Evolutionary conservation across 352 stramenopile species (phyloP).

Genomic region (Globisporangium radiosum): DNA sequence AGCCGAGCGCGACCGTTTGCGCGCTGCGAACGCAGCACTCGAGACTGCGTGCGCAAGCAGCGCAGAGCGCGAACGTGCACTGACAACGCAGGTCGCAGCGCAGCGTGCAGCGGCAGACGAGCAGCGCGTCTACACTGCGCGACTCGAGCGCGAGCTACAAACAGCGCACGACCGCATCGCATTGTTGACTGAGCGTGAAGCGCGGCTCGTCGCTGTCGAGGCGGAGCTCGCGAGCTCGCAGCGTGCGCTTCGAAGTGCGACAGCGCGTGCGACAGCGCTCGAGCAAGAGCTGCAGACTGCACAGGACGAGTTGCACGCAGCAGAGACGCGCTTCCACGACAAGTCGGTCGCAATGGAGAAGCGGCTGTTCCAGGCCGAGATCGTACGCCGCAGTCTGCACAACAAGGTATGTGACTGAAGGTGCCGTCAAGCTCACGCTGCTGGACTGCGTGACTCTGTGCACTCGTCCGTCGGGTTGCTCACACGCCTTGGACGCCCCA

Average conservation of each 20-base stretch:
- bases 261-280: conserved; percentile 23
- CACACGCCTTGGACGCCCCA: not conserved
- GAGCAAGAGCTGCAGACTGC: conserved; percentile 25
- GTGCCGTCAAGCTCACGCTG: not conserved
- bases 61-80: conserved; percentile 30
- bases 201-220: conserved; percentile 27
- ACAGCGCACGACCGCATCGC: conserved; percentile 21
- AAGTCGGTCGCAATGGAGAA: conserved; percentile 31
- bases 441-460: not conserved
- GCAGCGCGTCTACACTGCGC: conserved; percentile 20
- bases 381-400: conserved; percentile 70
- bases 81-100: conserved; percentile 17
- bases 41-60: conserved; percentile 19
- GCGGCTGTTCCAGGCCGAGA: conserved; percentile 55
- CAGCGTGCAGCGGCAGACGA: conserved; percentile 20
- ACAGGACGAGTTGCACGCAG: conserved; percentile 23
- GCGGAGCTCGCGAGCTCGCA: conserved; percentile 24
- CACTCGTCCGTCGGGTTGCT: not conserved
- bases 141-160: conserved; percentile 28
- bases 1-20: conserved; percentile 34
- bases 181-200: conserved; percentile 29
- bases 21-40: conserved; percentile 30
- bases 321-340: conserved; percentile 21
- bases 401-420: conserved; percentile 52
- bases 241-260: conserved; percentile 27